Evolutionary conservation across 345 rosid genomes (phyloP), one percentile per base, ranked within the genome.

Genomic region (Erysimum cheiranthoides): DNA sequence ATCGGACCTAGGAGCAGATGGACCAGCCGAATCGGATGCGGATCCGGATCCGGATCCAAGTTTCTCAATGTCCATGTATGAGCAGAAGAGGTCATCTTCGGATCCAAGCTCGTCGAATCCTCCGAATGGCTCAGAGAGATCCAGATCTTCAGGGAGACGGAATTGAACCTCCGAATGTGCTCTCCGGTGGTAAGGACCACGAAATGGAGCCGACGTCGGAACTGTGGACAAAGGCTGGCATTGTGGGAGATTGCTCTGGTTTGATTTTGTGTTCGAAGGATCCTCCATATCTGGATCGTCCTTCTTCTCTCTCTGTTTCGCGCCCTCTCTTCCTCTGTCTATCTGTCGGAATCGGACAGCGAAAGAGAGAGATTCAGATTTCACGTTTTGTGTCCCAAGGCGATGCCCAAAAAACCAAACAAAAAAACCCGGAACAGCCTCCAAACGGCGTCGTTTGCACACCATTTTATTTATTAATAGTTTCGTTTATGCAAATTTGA

Each of bases 1-100:
- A 5, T 79, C 86, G 36, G 75, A 68, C 57, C 73, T 73, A 39
- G 68, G 75, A 53, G 79, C 83, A 18, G 83, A 74, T 13, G 79
- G 78, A 5, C 75, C 86, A 18, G 78, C 81, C n/a, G 82, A 84
- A 59, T 81, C 82, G 6, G 73, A 75, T n/a, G 78, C 80, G 65
- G 80, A 76, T 79, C 84, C 85, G 56, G 82, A 61, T 43, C 82
- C 84, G 77, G 82, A 86, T 81, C 93, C 96, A 14, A 93, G 77
- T 63, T 87, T 87, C 79, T 93, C 97, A 14, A 89, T 86, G 82
- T 90, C 96, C 88, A 93, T 88, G 85, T 87, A 93, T 16, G 90
- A 86, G 58, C 84, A 85, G 68, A 89, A 85, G 78, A 91, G 77
- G 74, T 88, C 93, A 52, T 90, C 98, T 77, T 93, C 95, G 76